phyloP scores from a whole-genome alignment of 768 basidiomycete species.

The Ramaria sp. region DNA sequence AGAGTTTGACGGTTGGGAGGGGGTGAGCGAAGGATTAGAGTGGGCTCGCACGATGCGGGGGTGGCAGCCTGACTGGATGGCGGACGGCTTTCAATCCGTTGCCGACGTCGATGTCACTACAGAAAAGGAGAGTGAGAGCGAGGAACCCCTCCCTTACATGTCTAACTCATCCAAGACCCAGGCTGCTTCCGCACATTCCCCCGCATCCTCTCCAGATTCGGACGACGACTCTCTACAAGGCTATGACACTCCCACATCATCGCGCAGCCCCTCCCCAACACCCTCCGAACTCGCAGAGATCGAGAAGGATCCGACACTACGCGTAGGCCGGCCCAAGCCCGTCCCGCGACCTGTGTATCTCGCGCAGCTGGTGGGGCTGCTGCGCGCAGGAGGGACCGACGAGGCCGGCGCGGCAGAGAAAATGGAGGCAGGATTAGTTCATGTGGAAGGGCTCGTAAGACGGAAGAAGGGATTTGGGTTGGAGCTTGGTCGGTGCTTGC shows the following conservation, averaged over 20 bases:
- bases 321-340: slow-evolving; percentile 52
- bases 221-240: slow-evolving; percentile 76
- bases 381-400: slow-evolving; percentile 47
- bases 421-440: slow-evolving; percentile 68
- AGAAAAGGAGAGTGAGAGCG: slow-evolving; percentile 8
- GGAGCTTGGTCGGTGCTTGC: slow-evolving; percentile 60
- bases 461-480: slow-evolving; percentile 77
- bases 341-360: slow-evolving; percentile 83
- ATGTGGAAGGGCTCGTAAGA: slow-evolving; percentile 75
- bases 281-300: slow-evolving; percentile 73
- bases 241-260: slow-evolving; percentile 60
- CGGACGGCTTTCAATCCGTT: slow-evolving; percentile 5
- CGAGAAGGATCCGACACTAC: slow-evolving; percentile 76
- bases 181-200: slow-evolving; percentile 16
- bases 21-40: slow-evolving; percentile 47
- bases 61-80: slow-evolving; percentile 11
- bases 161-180: not conserved
- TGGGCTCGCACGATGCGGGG: slow-evolving; percentile 56
- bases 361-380: slow-evolving; percentile 65
- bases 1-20: slow-evolving; percentile 79
- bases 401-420: slow-evolving; percentile 60
- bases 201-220: slow-evolving; percentile 22
- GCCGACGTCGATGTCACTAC: slow-evolving; percentile 13
- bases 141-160: not conserved
- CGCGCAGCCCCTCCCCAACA: slow-evolving; percentile 72